A percentile compares a stretch with the other conserved stretches of the same genome.
Evolutionary conservation across 305 asterid species (phyloP).

Genomic region (Caryopteris hybrid): DNA sequence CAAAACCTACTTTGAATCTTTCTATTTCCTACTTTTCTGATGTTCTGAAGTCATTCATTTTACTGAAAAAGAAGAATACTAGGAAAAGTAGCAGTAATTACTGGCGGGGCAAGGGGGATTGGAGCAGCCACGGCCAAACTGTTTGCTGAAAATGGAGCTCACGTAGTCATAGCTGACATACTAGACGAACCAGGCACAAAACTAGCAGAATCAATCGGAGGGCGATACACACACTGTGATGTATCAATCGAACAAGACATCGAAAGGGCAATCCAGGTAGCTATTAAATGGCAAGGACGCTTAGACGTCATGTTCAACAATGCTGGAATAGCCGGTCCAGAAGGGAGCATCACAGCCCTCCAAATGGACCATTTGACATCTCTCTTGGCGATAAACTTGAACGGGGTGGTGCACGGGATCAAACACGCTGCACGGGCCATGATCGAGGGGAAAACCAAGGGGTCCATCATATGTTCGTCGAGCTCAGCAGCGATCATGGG

Average conservation of each 20-base stretch:
- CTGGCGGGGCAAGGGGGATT: slow-evolving; percentile 92
- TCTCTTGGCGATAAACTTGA: slow-evolving; percentile 53
- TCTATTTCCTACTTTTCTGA: background rate
- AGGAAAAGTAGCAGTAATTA: slow-evolving; percentile 80
- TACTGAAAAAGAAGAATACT: slow-evolving; percentile 17
- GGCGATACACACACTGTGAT: slow-evolving; percentile 61
- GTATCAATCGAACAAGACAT: slow-evolving; percentile 68
- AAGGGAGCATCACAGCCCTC: slow-evolving; percentile 71
- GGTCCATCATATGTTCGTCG: slow-evolving; percentile 73
- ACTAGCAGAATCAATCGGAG: slow-evolving; percentile 57
- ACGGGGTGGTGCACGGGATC: slow-evolving; percentile 77
- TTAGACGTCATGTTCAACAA: slow-evolving; percentile 89
- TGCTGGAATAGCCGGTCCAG: slow-evolving; percentile 78
- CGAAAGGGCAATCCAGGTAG: slow-evolving; percentile 48
- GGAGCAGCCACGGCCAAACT: slow-evolving; percentile 80
- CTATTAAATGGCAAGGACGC: slow-evolving; percentile 68
- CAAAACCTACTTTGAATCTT: background rate
- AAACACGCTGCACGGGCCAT: slow-evolving; percentile 81
- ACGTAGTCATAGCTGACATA: slow-evolving; percentile 72
- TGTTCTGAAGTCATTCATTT: background rate
- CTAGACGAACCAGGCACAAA: slow-evolving; percentile 49
- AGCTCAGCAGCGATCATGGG: slow-evolving; percentile 88
- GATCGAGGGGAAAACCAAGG: slow-evolving; percentile 42
- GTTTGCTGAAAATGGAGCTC: slow-evolving; percentile 65
- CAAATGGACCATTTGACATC: slow-evolving; percentile 41